Conservation (phyloP, 2,329 filamentous ascomycete genomes). For the Beauveria varroae region DNA sequence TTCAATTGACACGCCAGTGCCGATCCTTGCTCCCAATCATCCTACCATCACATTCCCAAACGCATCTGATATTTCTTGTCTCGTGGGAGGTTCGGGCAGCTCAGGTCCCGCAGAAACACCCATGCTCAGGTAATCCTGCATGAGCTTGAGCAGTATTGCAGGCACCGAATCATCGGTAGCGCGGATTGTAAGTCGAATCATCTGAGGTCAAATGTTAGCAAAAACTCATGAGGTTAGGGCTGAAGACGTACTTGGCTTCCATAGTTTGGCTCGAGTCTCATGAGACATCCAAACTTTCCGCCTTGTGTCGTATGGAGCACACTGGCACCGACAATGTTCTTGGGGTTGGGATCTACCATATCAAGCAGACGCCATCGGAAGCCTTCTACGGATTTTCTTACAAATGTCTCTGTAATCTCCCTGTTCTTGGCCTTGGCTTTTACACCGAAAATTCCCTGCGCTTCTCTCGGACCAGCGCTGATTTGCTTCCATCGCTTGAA, state of each 20-base stretch:
- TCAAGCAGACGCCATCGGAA: constrained; percentile 86
- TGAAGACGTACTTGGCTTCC: constrained; percentile 65
- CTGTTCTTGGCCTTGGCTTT: constrained; percentile 40
- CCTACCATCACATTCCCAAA: constrained; percentile 51
- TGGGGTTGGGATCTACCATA: constrained; percentile 82
- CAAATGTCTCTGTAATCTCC: constrained; percentile 63
- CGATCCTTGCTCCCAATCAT: not conserved
- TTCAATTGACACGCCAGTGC: not conserved
- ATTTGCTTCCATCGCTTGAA: constrained; percentile 99
- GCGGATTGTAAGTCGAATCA: constrained; percentile 89
- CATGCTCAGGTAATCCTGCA: constrained; percentile 71
- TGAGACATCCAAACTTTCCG: constrained; percentile 88
- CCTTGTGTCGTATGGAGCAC: constrained; percentile 74
- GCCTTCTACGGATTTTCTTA: constrained; percentile 66
- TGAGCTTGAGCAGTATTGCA: constrained; percentile 68
- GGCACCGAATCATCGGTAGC: constrained; percentile 90
- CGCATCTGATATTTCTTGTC: constrained; percentile 44
- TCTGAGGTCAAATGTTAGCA: constrained; percentile 46
- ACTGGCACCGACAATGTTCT: constrained; percentile 89
- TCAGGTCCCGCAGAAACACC: constrained; percentile 39
- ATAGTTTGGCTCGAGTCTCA: constrained; percentile 93
- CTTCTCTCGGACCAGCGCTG: constrained; percentile 77
- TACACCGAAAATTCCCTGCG: constrained; percentile 77
- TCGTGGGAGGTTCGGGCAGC: constrained; percentile 32
- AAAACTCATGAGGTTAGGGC: not conserved